Evolutionary conservation across 148 eudicot genomes (phyloP).

Genomic region (Rhododendron mucronatum): DNA sequence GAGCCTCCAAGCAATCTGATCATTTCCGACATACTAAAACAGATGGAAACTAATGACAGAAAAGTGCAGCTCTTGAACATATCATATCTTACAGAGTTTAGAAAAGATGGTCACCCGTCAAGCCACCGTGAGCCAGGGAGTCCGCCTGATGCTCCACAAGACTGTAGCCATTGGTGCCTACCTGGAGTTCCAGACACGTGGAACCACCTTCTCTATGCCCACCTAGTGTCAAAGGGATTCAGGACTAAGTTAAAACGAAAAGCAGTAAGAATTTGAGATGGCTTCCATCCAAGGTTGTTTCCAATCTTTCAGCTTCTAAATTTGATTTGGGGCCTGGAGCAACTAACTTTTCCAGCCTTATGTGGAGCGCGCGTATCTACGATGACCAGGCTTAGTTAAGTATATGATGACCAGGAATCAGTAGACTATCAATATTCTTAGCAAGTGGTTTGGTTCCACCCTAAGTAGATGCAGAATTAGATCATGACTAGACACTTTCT

Average conservation of each 20-base stretch:
- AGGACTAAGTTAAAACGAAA: slow-evolving; percentile 20
- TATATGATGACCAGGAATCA: neutral
- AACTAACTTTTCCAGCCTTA: no score
- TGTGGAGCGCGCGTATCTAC: no score
- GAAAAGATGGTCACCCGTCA: slow-evolving; percentile 61
- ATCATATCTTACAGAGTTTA: slow-evolving; percentile 47
- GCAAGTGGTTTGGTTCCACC: no score
- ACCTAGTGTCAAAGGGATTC: slow-evolving; percentile 39
- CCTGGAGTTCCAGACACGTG: slow-evolving; percentile 84
- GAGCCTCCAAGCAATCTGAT: slow-evolving; percentile 39
- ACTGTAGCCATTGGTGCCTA: slow-evolving; percentile 86
- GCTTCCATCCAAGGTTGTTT: neutral
- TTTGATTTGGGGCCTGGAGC: neutral
- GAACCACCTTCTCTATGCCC: slow-evolving; percentile 65
- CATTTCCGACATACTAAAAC: slow-evolving; percentile 28
- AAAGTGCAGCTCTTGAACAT: slow-evolving; percentile 35
- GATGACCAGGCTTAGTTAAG: neutral
- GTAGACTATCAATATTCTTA: neutral
- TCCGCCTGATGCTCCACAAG: slow-evolving; percentile 40
- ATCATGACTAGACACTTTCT: no score
- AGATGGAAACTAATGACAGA: slow-evolving; percentile 11
- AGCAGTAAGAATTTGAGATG: neutral
- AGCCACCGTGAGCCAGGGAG: slow-evolving; percentile 60
- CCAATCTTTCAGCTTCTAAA: neutral
- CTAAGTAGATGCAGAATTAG: no score